Evolutionary conservation across 768 basidiomycete genomes (phyloP), one percentile per base, ranked within the genome.

Genomic region (Neoboletus magnificus): DNA sequence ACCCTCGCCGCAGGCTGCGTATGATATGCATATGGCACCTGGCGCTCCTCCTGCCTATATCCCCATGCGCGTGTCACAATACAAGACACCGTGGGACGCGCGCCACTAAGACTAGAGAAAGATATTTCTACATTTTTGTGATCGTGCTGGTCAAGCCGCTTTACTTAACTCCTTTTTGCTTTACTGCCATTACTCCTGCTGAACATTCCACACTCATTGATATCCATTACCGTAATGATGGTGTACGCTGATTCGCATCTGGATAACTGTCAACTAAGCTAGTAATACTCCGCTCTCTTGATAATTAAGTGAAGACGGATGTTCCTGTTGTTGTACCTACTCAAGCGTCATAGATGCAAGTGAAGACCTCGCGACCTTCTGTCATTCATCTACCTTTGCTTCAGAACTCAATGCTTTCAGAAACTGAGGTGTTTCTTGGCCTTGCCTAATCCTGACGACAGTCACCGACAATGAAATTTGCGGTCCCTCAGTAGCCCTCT

Each of bases 341-440:
- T 18, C 1, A 6, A 18, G 32, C 8, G 15, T 27, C n/a, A 5
- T 22, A 11, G 35, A 12, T 20, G 16, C 2, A 32, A 51, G 50
- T 42, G 27, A 50, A 22, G 45, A 10, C 13, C 3, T 33, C 16
- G 1, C n/a, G 13, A 33, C 13, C 42, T 9, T 4, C 12, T n/a
- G 8, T 13, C 22, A n/a, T 25, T 8, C 15, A 33, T 13, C 13
- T 42, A 11, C 23, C 12, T 22, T 51, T 22, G 11, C 37, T 20
- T 18, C 33, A 4, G 48, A 13, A 20, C 36, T 29, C 42, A 45
- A 54, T 10, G 52, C 43, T 16, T 51, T 43, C 27, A 77, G 64
- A 65, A 84, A 85, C 18, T 71, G 75, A 4, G 74, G 66, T n/a
- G 72, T 77, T 67, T 85, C 83, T 36, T 67, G 66, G 5, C 82